Conservation (phyloP, 306 rosid genomes). For the Canavalia ensiformis region DNA sequence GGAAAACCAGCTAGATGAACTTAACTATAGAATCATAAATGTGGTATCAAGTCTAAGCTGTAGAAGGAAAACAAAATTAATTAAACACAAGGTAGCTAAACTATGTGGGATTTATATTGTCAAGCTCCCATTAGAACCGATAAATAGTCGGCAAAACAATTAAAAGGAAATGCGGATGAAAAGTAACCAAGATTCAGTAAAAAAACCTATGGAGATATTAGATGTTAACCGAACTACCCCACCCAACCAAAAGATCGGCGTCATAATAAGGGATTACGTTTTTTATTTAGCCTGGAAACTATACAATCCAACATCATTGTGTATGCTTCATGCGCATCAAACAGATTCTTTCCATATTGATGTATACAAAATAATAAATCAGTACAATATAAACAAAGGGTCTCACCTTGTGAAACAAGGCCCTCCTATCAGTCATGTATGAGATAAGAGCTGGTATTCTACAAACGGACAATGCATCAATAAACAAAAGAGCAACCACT, state of each 20-base stretch:
- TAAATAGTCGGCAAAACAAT: background rate
- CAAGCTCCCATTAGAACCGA: conserved; percentile 34
- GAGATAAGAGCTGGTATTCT: conserved; percentile 77
- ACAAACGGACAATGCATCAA: conserved; percentile 86
- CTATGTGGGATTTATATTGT: conserved; percentile 6
- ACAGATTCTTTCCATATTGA: conserved; percentile 13
- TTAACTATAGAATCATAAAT: conserved; percentile 13
- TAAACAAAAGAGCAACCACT: conserved; percentile 75
- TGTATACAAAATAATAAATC: conserved; percentile 25
- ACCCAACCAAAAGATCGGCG: background rate
- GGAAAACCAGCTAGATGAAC: conserved; percentile 30
- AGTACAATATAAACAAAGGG: background rate
- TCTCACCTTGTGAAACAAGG: conserved; percentile 72
- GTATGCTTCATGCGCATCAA: conserved; percentile 9
- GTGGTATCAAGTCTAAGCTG: conserved; percentile 11
- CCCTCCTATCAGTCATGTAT: conserved; percentile 71
- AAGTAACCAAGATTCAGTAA: conserved; percentile 23
- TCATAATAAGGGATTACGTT: background rate
- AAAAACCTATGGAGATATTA: conserved; percentile 18
- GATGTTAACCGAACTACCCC: conserved; percentile 15
- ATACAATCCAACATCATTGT: conserved; percentile 8
- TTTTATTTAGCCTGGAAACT: background rate
- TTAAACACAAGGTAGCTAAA: conserved; percentile 5
- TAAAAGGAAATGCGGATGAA: conserved; percentile 25
- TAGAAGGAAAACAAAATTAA: conserved; percentile 23